phyloP scores from a whole-genome alignment of 345 rosid species.

The Anastatica hierochuntica region DNA sequence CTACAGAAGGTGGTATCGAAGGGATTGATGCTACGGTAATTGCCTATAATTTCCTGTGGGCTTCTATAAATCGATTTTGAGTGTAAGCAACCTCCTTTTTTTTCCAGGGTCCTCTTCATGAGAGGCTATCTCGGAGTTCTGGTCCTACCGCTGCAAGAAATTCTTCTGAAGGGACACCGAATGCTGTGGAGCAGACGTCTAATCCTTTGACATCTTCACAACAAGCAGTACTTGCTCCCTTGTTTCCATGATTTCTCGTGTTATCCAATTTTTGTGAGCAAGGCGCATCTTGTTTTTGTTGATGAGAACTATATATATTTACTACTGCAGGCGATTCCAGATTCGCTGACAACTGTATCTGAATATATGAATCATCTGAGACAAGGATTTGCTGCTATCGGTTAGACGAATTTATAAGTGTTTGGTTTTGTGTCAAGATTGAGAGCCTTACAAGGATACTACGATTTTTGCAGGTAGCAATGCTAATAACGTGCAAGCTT shows the following conservation, averaged over 20 bases:
- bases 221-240: slow-evolving; percentile 26
- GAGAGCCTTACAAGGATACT: slow-evolving; percentile 1
- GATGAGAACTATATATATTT: not conserved
- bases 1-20: slow-evolving; percentile 28
- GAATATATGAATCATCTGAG: slow-evolving; percentile 41
- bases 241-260: not conserved
- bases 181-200: slow-evolving; percentile 22
- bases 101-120: slow-evolving; percentile 20
- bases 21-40: slow-evolving; percentile 24
- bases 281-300: not conserved
- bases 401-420: slow-evolving; percentile 18
- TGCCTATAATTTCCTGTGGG: not conserved
- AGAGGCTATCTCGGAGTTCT: slow-evolving; percentile 21
- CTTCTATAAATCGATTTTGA: not conserved
- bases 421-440: slow-evolving; percentile 1
- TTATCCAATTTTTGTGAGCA: not conserved
- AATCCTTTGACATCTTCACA: slow-evolving; percentile 32
- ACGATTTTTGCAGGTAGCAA: slow-evolving; percentile 22
- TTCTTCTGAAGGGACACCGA: slow-evolving; percentile 16
- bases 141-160: slow-evolving; percentile 8
- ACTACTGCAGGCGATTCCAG: slow-evolving; percentile 33
- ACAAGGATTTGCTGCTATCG: slow-evolving; percentile 33
- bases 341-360: slow-evolving; percentile 46
- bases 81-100: slow-evolving; percentile 9
- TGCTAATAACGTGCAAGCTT: slow-evolving; percentile 26